These are phyloP conservation scores for Emericellopsis terricola DNA, from an alignment of 495 filamentous ascomycete species.

Conservation along the genomic window DNA sequence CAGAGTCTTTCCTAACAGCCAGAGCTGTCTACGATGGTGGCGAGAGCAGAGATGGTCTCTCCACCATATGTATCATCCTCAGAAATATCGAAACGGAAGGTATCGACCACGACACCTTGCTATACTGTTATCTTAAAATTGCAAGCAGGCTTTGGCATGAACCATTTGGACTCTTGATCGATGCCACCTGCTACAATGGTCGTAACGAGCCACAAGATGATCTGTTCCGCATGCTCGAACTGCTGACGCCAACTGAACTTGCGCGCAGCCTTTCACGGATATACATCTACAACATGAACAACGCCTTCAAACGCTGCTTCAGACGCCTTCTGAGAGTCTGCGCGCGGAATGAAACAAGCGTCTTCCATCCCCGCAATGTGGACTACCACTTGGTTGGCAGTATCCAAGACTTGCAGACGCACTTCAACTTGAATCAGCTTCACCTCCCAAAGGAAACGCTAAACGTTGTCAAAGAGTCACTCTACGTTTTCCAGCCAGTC, in stretches of 20 bases:
- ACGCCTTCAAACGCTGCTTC: conserved; percentile 42
- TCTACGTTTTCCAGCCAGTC: conserved; percentile 45
- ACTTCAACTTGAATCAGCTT: conserved; percentile 43
- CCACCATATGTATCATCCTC: conserved; percentile 47
- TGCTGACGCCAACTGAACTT: conserved; percentile 39
- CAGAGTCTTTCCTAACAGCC: conserved; percentile 37
- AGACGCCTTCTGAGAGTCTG: conserved; percentile 35
- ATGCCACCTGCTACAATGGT: conserved; percentile 47
- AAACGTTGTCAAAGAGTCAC: conserved; percentile 41
- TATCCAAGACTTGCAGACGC: conserved; percentile 39
- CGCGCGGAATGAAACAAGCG: conserved; percentile 31
- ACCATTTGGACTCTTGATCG: conserved; percentile 43
- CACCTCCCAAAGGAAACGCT: conserved; percentile 50
- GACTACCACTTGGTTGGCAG: conserved; percentile 43
- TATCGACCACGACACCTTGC: conserved; percentile 39
- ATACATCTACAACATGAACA: conserved; percentile 57
- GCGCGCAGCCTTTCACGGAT: conserved; percentile 33
- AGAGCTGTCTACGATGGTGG: conserved; percentile 50
- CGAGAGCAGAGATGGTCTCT: conserved; percentile 46
- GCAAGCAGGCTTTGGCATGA: conserved; percentile 49
- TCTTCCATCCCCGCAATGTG: conserved; percentile 39
- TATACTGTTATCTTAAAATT: conserved; percentile 50
- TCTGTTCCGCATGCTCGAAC: conserved; percentile 35
- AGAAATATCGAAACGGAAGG: conserved; percentile 41
- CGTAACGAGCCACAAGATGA: conserved; percentile 41